phyloP scores from a whole-genome alignment of 208 protist genomes.

The Angomonas deanei region DNA sequence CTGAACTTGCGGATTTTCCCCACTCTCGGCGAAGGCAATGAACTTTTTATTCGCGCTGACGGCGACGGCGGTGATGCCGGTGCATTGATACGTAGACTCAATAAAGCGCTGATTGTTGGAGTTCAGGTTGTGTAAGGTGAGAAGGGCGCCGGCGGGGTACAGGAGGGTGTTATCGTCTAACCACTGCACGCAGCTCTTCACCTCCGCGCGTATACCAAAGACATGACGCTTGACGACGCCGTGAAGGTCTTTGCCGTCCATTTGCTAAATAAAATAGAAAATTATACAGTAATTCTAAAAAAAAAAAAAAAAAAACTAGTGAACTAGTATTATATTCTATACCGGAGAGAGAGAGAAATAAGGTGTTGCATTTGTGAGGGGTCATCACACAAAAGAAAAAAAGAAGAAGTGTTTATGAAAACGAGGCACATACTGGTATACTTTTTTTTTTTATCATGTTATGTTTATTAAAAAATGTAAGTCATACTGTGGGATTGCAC shows the following conservation, averaged over 20 bases:
- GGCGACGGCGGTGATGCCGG: constrained; percentile 87
- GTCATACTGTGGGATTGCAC: neutral
- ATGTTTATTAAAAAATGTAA: constrained; percentile 6
- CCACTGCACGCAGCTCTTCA: constrained; percentile 65
- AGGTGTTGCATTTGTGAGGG: too few species aligned
- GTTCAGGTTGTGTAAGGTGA: constrained; percentile 73
- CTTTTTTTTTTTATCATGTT: constrained; percentile 4
- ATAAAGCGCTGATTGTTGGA: constrained; percentile 84
- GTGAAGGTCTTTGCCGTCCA: constrained; percentile 33
- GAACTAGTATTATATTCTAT: neutral
- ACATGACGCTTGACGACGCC: constrained; percentile 74
- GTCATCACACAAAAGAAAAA: neutral
- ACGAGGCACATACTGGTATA: neutral
- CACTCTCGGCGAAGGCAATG: constrained; percentile 90
- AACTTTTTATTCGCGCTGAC: constrained; percentile 93
- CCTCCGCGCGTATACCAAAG: constrained; percentile 67
- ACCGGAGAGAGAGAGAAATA: neutral
- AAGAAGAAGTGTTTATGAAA: neutral
- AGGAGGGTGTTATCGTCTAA: constrained; percentile 83
- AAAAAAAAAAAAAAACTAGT: constrained; percentile 11
- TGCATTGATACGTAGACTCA: constrained; percentile 53
- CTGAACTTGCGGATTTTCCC: constrained; percentile 60
- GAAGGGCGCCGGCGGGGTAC: constrained; percentile 83
- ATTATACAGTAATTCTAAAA: neutral
- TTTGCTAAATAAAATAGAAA: neutral